Evolutionary conservation across 306 rosid species (phyloP).

Genomic region (Comarum palustre): DNA sequence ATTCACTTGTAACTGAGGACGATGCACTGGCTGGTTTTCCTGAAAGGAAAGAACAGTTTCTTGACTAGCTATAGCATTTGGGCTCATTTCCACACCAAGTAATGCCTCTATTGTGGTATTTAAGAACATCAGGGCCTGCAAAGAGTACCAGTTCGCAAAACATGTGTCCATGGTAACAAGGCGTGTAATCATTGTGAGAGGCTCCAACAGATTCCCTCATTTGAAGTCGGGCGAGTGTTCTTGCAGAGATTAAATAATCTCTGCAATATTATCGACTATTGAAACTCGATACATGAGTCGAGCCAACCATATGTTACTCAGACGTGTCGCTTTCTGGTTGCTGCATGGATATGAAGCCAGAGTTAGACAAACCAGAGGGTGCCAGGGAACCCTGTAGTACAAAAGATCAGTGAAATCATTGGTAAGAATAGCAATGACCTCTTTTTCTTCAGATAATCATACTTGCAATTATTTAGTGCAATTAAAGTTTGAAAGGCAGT

Average conservation of each 20-base stretch:
- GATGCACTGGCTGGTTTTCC: slow-evolving; percentile 33
- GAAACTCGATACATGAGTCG: no score
- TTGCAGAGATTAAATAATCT: slow-evolving; percentile 54
- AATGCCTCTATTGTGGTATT: slow-evolving; percentile 43
- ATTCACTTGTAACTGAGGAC: slow-evolving; percentile 38
- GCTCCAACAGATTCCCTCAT: slow-evolving; percentile 58
- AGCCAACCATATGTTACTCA: neutral
- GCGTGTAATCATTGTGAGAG: slow-evolving; percentile 44
- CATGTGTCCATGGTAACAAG: slow-evolving; percentile 43
- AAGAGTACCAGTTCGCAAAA: slow-evolving; percentile 61
- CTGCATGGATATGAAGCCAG: neutral
- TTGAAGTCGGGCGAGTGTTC: slow-evolving; percentile 49
- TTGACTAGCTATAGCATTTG: slow-evolving; percentile 58
- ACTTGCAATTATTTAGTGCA: neutral
- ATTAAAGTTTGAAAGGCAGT: neutral
- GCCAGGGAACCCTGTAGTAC: neutral
- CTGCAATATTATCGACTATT: neutral
- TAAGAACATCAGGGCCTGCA: slow-evolving; percentile 54
- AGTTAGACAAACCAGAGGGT: neutral
- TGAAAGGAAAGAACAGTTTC: slow-evolving; percentile 47
- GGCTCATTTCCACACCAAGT: slow-evolving; percentile 38
- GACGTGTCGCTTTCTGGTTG: neutral
- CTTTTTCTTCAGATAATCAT: neutral
- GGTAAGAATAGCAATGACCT: neutral
- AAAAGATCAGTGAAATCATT: neutral